A percentile compares a stretch with the other conserved stretches of the same genome.
Evolutionary conservation across 2,329 filamentous ascomycete species (phyloP).

Genomic region (Berkeleyomyces basicola): DNA sequence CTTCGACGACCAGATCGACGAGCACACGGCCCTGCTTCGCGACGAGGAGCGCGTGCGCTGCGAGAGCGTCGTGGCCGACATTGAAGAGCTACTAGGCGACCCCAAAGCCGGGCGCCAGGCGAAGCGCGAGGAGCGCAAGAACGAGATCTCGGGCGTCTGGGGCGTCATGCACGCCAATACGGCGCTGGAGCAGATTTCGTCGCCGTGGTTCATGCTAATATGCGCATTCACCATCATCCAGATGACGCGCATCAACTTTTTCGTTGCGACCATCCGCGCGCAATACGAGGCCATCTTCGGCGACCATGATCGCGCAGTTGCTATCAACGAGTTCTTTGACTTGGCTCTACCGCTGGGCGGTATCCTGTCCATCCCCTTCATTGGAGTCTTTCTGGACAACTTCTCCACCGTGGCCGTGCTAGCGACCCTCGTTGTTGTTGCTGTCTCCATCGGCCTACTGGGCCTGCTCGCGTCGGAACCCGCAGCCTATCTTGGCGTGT

Average conservation of each 20-base stretch:
- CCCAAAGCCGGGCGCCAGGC: constrained; percentile 44
- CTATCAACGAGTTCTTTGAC: constrained; percentile 75
- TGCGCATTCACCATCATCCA: constrained; percentile 64
- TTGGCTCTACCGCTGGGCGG: constrained; percentile 63
- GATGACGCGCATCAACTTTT: constrained; percentile 79
- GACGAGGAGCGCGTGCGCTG: constrained; percentile 43
- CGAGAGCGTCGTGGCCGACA: constrained; percentile 49
- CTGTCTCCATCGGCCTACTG: constrained; percentile 59
- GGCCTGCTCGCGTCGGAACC: constrained; percentile 53
- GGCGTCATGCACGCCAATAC: constrained; percentile 63
- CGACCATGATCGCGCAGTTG: constrained; percentile 41
- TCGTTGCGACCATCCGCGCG: constrained; percentile 68
- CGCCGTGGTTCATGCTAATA: constrained; percentile 73
- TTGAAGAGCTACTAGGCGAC: constrained; percentile 56
- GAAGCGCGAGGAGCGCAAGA: constrained; percentile 50
- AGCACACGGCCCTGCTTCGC: constrained; percentile 36
- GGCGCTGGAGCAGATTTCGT: constrained; percentile 55
- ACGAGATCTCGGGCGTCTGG: constrained; percentile 63
- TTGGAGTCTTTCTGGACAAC: constrained; percentile 63
- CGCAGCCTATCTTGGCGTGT: constrained; percentile 60
- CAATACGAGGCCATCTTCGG: constrained; percentile 67
- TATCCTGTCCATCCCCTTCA: constrained; percentile 71
- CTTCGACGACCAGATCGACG: constrained; percentile 40
- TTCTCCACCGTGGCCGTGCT: constrained; percentile 58
- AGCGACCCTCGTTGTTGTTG: constrained; percentile 48